Percentiles rank a stretch among this genome's conserved stretches.
Evolutionary conservation across 495 filamentous ascomycete species (phyloP).

Genomic region (Sphaerosporella brunnea): DNA sequence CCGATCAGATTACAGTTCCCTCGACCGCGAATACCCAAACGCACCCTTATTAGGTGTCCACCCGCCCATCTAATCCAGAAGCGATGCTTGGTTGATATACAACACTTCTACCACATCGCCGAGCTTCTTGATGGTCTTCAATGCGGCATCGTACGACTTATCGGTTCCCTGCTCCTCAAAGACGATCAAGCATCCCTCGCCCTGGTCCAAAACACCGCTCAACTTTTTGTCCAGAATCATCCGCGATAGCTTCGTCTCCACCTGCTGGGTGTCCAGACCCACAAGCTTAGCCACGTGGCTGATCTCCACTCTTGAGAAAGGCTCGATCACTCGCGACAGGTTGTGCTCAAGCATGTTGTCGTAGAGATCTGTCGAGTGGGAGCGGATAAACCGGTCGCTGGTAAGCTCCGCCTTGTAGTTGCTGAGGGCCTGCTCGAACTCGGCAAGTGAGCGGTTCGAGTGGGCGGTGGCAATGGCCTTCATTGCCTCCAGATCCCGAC

Average conservation of each 20-base stretch:
- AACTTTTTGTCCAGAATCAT: slow-evolving; percentile 99
- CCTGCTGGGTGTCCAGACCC: slow-evolving; percentile 84
- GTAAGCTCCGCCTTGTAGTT: slow-evolving; percentile 82
- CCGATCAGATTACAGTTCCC: too few relatives aligned
- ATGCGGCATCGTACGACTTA: slow-evolving; percentile 79
- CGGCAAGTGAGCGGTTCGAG: slow-evolving; percentile 79
- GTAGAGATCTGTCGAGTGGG: slow-evolving; percentile 83
- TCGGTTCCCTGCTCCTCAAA: slow-evolving; percentile 89
- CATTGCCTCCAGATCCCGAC: slow-evolving; percentile 90
- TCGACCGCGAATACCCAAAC: too few relatives aligned
- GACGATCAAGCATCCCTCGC: slow-evolving; percentile 90
- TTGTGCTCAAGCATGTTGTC: slow-evolving; percentile 99
- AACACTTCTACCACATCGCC: slow-evolving; percentile 93
- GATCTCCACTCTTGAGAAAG: slow-evolving; percentile 91
- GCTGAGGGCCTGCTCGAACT: slow-evolving; percentile 83
- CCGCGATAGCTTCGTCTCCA: slow-evolving; percentile 92
- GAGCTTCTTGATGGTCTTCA: slow-evolving; percentile 91
- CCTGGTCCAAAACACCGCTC: slow-evolving; percentile 90
- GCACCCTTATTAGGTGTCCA: too few relatives aligned
- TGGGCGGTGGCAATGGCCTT: slow-evolving; percentile 93
- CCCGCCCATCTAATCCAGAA: slow-evolving; percentile 57
- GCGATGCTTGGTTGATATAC: slow-evolving; percentile 91
- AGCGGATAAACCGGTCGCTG: slow-evolving; percentile 83
- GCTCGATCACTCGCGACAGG: slow-evolving; percentile 96
- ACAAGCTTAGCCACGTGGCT: slow-evolving; percentile 94